Base-by-base conservation (phyloP, 768 basidiomycete genomes). In the Hericium rajendrae region DNA sequence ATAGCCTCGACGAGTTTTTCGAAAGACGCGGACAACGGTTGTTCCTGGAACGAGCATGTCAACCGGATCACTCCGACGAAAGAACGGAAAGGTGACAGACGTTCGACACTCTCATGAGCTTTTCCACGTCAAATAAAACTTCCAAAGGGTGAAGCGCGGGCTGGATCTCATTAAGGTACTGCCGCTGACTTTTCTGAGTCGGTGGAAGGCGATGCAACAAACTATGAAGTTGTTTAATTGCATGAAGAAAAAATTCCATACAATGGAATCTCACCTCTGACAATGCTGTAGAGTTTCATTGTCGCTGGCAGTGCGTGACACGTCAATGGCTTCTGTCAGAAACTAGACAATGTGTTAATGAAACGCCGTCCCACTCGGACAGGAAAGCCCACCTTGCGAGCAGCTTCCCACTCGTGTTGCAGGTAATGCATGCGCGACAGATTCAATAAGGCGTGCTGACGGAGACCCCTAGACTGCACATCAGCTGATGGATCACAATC, bases 381-480 rank as follows among this genome's bases (percentile, higher is more conserved):
- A 22, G 37, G 58, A 38, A 60, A 2, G 11, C 68, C 22, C 57
- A 86, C 89, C 74, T 88, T 81, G 55, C 81, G 77, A 26, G 85
- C 85, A 39, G 87, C 86, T 13, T 75, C 74, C 64, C 75, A 78
- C 68, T 93, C 89, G 46, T 79, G 76, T 18, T 82, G 79, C 40
- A 82, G 71, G 66, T 86, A 91, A 65, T 93, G 87, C 78, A 89
- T 81, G 37, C 85, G 79, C 24, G 87, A 85, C 15, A 93, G 71
- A 61, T 88, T 86, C 41, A 93, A 74, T 57, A 93, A 68, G 1
- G 88, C 88, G 66, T 88, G 86, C 59, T 91, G 90, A 52, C 90
- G 86, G 57, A 88, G 69, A 5, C 87, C 87, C 16, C 89, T 92
- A 63, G 26, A 43, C 22, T 54, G 57, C 56, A 12, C 43, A 50